phyloP scores from a whole-genome alignment of 495 filamentous ascomycete genomes.

The Aspergillus funiculosus region DNA sequence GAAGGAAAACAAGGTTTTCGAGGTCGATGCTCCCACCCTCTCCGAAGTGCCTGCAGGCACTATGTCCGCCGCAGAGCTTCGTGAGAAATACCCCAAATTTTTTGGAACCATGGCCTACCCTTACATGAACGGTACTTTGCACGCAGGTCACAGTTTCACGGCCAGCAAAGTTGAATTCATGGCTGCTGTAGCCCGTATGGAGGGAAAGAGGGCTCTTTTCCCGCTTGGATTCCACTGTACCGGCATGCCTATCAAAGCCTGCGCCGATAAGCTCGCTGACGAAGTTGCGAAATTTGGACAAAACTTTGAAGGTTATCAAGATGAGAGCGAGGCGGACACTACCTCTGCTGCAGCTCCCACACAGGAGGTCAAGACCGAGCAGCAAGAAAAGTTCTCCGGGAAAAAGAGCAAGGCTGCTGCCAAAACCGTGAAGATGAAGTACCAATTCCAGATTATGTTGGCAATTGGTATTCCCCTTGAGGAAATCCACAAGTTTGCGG shows the following conservation, averaged over 20 bases:
- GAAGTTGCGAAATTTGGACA: constrained; percentile 86
- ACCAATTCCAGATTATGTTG: constrained; percentile 87
- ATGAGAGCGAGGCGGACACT: constrained; percentile 45
- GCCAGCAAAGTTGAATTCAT: constrained; percentile 87
- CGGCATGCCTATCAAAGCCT: constrained; percentile 96
- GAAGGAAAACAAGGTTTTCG: constrained; percentile 72
- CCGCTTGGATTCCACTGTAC: constrained; percentile 95
- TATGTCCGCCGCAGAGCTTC: constrained; percentile 65
- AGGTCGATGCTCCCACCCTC: constrained; percentile 73
- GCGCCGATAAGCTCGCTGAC: constrained; percentile 85
- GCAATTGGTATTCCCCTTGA: constrained; percentile 74
- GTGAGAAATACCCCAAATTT: constrained; percentile 80
- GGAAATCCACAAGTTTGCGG: constrained; percentile 88
- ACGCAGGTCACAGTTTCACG: constrained; percentile 88
- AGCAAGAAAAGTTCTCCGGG: constrained; percentile 83
- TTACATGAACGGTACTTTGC: constrained; percentile 94
- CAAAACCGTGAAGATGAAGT: constrained; percentile 85
- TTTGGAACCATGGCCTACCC: constrained; percentile 92
- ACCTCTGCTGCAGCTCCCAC: constrained; percentile 50
- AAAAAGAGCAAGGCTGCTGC: constrained; percentile 93
- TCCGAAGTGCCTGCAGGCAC: constrained; percentile 66
- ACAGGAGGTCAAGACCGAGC: constrained; percentile 63
- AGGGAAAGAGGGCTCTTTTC: constrained; percentile 80
- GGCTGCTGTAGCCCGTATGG: constrained; percentile 76
- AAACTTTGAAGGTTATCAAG: constrained; percentile 72